phyloP scores from a whole-genome alignment of 2,329 filamentous ascomycete species.

The Xylariaceae sp. region DNA sequence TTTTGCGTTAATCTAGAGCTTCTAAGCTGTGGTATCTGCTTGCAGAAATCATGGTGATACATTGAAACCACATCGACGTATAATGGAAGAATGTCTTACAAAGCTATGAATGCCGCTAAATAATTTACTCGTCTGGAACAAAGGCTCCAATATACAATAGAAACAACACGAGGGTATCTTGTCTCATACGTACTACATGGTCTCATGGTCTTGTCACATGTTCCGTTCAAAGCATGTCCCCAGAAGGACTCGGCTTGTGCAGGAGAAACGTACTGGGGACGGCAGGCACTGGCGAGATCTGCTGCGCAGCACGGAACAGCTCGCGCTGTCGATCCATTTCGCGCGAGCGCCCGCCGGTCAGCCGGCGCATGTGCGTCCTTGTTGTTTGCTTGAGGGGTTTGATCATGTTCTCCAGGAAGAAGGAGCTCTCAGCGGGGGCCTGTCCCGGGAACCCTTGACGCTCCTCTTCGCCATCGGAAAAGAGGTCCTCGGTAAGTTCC shows the following conservation, averaged over 20 bases:
- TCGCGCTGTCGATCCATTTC: slow-evolving; percentile 36
- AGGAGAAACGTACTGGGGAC: slow-evolving; percentile 33
- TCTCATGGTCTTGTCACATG: no score
- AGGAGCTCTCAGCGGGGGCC: slow-evolving; percentile 39
- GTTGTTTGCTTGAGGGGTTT: slow-evolving; percentile 55
- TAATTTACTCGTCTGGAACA: no score
- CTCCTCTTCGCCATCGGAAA: slow-evolving; percentile 73
- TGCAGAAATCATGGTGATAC: no score
- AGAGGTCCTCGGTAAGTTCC: slow-evolving; percentile 67
- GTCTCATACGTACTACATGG: slow-evolving; percentile 4
- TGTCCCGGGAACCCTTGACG: slow-evolving; percentile 3
- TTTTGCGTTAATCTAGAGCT: no score
- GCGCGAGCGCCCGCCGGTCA: slow-evolving; percentile 53
- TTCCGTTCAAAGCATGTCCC: slow-evolving; percentile 20
- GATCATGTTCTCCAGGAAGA: slow-evolving; percentile 59
- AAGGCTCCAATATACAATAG: no score
- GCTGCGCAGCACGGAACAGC: slow-evolving; percentile 31
- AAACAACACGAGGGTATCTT: slow-evolving; percentile 3
- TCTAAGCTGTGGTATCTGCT: no score
- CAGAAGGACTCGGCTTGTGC: slow-evolving; percentile 24
- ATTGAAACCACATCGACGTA: no score
- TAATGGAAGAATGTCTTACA: no score
- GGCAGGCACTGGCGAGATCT: slow-evolving; percentile 39
- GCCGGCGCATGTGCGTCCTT: slow-evolving; percentile 55
- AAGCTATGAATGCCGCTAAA: no score